Evolutionary conservation across 139 green algal genomes (phyloP), one percentile per base, ranked within the genome.

Genomic region (Chlamydomonas incerta): DNA sequence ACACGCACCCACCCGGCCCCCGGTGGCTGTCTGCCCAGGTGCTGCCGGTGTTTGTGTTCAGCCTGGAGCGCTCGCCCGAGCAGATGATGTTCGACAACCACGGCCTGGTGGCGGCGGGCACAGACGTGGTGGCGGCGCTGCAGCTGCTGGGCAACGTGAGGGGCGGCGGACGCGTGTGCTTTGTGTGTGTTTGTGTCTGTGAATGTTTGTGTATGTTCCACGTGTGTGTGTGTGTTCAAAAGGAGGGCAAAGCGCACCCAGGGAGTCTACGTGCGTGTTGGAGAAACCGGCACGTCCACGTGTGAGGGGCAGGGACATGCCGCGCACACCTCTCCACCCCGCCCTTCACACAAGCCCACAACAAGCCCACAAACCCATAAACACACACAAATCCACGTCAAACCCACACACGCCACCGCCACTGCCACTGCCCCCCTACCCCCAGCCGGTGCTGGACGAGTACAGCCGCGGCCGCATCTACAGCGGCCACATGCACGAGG

Each of bases 101-200:
- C 14, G 68, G 74, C 68, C 67, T 74, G 29, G 84, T 74, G 63
- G 87, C 87, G 37, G 83, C 86, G n/a, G 47, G 70, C 31, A 58
- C 79, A 15, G 88, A 92, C 63, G 46, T 46, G 9, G 83, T 93
- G n/a, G 75, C 90, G 41, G 90, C 92, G 74, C 83, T 93, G 86
- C 88, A 90, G 87, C 80, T 85, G 70, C 82, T 85, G 47, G 52
- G 76, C 6, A 79, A 73, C 17, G 80, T 83, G 41, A 85, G 72
- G 35, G 46, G 37, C 73, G 55, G 70, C 0, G 58, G 29, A 31
- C 37, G 35, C 58, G 20, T 58, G 52, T 11, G 15, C 13, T 11
- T 11, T 11, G 52, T 15, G 15, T 58, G 52, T 58, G 52, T 58
- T 11, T 58, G 11, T n/a, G n/a, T n/a, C n/a, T n/a, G n/a, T n/a